A percentile compares a stretch with the other conserved stretches of the same genome.
These are phyloP conservation scores for Hydnum rufescens DNA, from an alignment of 768 basidiomycete species.

Conservation along the genomic window DNA sequence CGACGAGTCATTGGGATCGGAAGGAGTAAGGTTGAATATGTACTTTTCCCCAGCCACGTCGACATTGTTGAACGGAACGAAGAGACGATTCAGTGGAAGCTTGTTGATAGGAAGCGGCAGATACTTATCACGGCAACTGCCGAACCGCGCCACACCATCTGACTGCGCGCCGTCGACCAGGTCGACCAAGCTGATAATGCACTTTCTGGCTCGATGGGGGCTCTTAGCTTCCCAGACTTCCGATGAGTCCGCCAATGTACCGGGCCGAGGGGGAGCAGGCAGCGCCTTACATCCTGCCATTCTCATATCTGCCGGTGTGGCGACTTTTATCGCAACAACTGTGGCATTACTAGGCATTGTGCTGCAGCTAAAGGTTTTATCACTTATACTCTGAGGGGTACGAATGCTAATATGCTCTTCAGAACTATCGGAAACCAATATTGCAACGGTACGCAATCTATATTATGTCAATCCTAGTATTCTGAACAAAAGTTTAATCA, in stretches of 20 bases:
- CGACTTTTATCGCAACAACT: slow-evolving; percentile 46
- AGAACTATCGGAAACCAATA: slow-evolving; percentile 63
- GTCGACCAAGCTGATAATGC: no score
- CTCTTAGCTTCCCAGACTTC: no score
- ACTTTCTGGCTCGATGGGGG: no score
- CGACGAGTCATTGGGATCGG: neutral
- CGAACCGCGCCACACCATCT: no score
- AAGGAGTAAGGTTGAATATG: neutral
- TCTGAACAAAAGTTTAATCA: slow-evolving; percentile 19
- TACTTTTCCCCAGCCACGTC: neutral
- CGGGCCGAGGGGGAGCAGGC: slow-evolving; percentile 31
- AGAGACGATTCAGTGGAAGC: no score
- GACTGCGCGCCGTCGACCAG: no score
- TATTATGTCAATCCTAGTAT: neutral
- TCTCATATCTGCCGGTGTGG: slow-evolving; percentile 40
- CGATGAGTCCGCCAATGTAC: neutral
- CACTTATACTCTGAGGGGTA: neutral
- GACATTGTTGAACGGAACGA: neutral
- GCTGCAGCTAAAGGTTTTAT: slow-evolving; percentile 39
- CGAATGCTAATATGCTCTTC: neutral
- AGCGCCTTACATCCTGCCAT: slow-evolving; percentile 30
- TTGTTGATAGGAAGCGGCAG: no score
- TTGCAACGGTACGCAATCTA: slow-evolving; percentile 42
- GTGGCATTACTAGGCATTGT: slow-evolving; percentile 58
- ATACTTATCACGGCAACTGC: no score